phyloP scores from a whole-genome alignment of 306 rosid genomes.

The Vicia faba region DNA sequence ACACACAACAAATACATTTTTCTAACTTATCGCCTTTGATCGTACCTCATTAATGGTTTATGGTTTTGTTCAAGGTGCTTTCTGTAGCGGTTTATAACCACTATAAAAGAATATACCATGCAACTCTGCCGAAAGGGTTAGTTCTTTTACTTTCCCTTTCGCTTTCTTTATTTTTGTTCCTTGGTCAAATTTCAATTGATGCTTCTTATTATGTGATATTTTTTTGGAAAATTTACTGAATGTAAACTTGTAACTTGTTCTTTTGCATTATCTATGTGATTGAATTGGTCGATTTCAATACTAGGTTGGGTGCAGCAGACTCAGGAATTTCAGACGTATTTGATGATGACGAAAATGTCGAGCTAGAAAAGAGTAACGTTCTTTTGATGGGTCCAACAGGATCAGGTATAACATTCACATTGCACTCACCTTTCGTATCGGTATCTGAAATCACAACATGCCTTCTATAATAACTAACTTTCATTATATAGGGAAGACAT shows the following conservation, averaged over 20 bases:
- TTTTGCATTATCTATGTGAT: conserved; percentile 26
- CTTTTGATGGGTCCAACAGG: conserved; percentile 99
- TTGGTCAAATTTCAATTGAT: not conserved
- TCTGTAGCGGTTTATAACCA: conserved; percentile 98
- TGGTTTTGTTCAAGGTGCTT: conserved; percentile 73
- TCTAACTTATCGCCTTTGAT: conserved; percentile 25
- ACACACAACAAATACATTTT: conserved; percentile 10
- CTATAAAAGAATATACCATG: conserved; percentile 85
- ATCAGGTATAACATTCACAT: conserved; percentile 60
- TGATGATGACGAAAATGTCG: conserved; percentile 78
- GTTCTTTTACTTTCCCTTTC: conserved; percentile 41
- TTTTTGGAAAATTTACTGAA: conserved; percentile 17
- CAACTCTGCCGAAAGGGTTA: conserved; percentile 77
- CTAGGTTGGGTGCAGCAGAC: conserved; percentile 66
- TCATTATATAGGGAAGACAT: conserved; percentile 78
- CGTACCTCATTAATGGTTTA: conserved; percentile 34
- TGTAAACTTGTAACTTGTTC: conserved; percentile 24
- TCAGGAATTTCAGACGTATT: conserved; percentile 47
- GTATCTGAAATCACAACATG: conserved; percentile 6
- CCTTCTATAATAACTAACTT: conserved; percentile 43
- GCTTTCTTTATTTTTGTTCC: not conserved
- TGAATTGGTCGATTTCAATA: conserved; percentile 45
- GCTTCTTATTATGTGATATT: conserved; percentile 11
- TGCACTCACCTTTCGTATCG: conserved; percentile 12
- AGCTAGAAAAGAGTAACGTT: conserved; percentile 96